These are phyloP conservation scores for Rhizopus sp. DNA, from an alignment of 371 early-diverging fungal species.

Conservation along the genomic window DNA sequence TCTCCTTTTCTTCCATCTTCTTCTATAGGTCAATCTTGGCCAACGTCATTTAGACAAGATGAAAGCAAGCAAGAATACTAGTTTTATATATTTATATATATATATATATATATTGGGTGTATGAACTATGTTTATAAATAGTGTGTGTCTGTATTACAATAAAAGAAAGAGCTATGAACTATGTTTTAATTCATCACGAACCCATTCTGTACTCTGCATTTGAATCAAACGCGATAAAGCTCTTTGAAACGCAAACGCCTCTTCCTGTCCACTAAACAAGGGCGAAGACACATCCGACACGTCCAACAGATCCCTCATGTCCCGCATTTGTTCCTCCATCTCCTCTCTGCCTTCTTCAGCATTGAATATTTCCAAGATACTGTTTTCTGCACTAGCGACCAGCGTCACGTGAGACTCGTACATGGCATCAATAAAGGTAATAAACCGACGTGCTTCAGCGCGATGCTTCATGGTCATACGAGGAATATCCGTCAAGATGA, in stretches of 20 bases:
- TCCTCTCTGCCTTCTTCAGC: slow-evolving; percentile 48
- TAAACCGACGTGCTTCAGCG: slow-evolving; percentile 90
- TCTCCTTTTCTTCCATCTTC: too few species aligned
- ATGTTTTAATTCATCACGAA: slow-evolving; percentile 28
- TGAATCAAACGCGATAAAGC: slow-evolving; percentile 88
- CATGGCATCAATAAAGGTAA: slow-evolving; percentile 91
- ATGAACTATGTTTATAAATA: too few species aligned
- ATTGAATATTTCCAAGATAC: slow-evolving; percentile 69
- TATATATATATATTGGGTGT: too few species aligned
- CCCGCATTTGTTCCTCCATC: slow-evolving; percentile 39
- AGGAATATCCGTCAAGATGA: slow-evolving; percentile 87
- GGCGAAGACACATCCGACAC: slow-evolving; percentile 58
- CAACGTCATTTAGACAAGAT: too few species aligned
- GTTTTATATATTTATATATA: too few species aligned
- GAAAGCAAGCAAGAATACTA: too few species aligned
- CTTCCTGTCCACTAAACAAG: slow-evolving; percentile 88
- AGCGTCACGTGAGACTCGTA: slow-evolving; percentile 77
- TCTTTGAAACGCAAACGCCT: slow-evolving; percentile 94
- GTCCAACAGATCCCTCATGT: slow-evolving; percentile 43
- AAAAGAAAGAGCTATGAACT: background rate
- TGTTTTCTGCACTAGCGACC: slow-evolving; percentile 72
- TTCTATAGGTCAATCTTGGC: too few species aligned
- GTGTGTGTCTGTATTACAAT: too few species aligned
- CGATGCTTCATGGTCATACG: slow-evolving; percentile 78
- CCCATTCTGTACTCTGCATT: slow-evolving; percentile 80